Conservation (phyloP, 2,329 filamentous ascomycete species). For the Nemania sp. region DNA sequence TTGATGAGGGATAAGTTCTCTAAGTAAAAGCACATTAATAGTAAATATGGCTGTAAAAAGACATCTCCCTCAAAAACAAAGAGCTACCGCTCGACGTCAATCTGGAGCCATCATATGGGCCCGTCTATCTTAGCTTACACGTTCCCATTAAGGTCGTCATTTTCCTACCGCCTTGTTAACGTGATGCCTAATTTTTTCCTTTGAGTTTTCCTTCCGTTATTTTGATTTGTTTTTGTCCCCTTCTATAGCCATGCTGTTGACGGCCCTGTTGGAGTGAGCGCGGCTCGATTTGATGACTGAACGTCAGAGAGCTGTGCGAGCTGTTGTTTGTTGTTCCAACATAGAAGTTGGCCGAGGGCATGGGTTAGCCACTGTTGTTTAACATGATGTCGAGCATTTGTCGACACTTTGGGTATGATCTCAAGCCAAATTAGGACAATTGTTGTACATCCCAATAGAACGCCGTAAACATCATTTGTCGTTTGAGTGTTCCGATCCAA, state of each 20-base stretch:
- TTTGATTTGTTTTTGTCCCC: neutral
- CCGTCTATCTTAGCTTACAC: conserved; percentile 22
- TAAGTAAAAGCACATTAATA: conserved; percentile 20
- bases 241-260: conserved; percentile 1
- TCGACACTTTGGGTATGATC: conserved; percentile 7
- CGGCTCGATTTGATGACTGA: neutral
- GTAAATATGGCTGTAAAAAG: too few species aligned
- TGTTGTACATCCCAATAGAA: conserved; percentile 23
- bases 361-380: neutral
- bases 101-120: neutral
- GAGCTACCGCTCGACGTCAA: too few species aligned
- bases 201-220: neutral
- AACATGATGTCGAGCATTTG: conserved; percentile 5
- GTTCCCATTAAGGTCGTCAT: neutral
- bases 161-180: conserved; percentile 8
- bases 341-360: neutral
- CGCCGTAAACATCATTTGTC: conserved; percentile 13
- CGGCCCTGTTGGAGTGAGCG: conserved; percentile 5
- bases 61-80: too few species aligned
- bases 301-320: too few species aligned
- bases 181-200: neutral
- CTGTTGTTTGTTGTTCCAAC: too few species aligned
- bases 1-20: conserved; percentile 16
- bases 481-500: conserved; percentile 9
- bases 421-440: conserved; percentile 12